Evolutionary conservation across 371 early-diverging fungal genomes (phyloP).

Genomic region (Rhizopus sp.): DNA sequence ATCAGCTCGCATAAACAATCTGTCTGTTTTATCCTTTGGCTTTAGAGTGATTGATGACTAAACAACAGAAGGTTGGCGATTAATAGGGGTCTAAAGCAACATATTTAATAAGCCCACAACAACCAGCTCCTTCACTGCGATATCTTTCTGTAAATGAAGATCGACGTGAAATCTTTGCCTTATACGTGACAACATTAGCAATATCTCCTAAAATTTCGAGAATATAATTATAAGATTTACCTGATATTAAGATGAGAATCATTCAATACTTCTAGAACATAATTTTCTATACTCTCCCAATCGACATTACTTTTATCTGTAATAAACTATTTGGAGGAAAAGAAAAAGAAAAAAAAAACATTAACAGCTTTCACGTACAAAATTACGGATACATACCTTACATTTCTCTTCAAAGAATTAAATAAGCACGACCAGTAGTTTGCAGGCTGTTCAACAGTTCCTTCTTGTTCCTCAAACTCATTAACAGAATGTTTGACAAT

Average conservation of each 20-base stretch:
- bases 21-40: conserved; percentile 5
- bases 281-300: neutral
- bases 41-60: conserved; percentile 1
- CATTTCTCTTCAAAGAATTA: neutral
- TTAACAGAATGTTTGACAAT: conserved; percentile 2
- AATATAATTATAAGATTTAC: neutral
- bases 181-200: neutral
- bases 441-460: neutral
- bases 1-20: neutral
- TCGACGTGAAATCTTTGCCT: conserved; percentile 3
- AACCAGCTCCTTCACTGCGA: conserved; percentile 4
- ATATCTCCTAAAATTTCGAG: conserved; percentile 6
- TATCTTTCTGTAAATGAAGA: conserved; percentile 10
- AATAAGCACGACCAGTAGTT: neutral
- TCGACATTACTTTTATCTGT: neutral
- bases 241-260: conserved; percentile 1
- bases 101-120: conserved; percentile 10
- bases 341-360: too few species aligned
- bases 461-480: conserved; percentile 1
- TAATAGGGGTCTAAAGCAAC: neutral
- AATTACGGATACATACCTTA: neutral
- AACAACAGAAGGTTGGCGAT: conserved; percentile 1
- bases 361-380: too few species aligned
- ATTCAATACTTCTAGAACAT: conserved; percentile 1
- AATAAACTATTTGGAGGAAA: conserved; percentile 4